Evolutionary conservation across 2,329 filamentous ascomycete species (phyloP).

Genomic region (Remersonia thermophila): DNA sequence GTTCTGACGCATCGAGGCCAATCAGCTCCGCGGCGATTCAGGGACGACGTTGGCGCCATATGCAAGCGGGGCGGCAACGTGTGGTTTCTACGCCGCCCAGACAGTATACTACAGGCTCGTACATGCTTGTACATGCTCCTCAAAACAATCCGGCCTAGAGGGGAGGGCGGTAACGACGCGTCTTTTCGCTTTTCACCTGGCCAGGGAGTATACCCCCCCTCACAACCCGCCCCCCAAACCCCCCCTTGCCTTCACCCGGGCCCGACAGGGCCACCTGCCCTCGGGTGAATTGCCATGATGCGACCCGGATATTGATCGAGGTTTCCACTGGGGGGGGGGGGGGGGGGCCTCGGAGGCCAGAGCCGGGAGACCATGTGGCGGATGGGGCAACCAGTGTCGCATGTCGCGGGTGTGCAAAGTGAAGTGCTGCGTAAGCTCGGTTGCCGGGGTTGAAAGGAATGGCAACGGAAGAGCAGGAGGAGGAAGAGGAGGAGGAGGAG

Average conservation of each 20-base stretch:
- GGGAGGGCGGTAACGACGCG: neutral
- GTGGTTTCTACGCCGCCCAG: no score
- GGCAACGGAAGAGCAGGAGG: neutral
- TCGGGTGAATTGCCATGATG: conserved; percentile 11
- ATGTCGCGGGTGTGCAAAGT: neutral
- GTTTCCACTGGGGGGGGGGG: conserved; percentile 1
- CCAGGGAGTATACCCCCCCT: neutral
- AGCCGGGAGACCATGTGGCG: neutral
- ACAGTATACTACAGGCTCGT: no score
- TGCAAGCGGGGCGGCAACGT: no score
- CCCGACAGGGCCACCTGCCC: neutral
- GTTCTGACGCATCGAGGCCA: no score
- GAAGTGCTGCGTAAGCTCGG: neutral
- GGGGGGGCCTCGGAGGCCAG: neutral
- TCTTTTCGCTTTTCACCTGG: neutral
- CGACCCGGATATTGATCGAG: conserved; percentile 13
- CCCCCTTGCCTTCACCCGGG: neutral
- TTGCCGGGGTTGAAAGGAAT: neutral
- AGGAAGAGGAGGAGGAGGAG: neutral
- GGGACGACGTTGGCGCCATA: no score
- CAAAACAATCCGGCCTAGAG: no score
- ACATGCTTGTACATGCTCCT: no score
- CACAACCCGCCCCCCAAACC: no score
- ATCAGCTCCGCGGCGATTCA: conserved; percentile 2
- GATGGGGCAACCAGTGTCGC: neutral